Evolutionary conservation across 805 yeast species (phyloP).

Genomic region (Candida succiphila): DNA sequence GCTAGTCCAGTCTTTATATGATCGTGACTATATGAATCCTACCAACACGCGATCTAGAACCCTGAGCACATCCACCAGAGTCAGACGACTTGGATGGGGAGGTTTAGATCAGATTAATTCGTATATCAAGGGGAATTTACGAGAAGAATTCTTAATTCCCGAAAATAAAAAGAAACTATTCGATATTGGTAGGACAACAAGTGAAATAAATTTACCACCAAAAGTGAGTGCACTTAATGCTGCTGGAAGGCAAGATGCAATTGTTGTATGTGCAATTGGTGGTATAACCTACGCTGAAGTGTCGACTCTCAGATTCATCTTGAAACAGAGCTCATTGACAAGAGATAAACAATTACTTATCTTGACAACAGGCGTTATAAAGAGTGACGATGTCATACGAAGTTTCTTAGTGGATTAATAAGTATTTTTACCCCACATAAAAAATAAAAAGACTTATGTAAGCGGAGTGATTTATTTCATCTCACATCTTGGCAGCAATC

Average conservation of each 20-base stretch:
- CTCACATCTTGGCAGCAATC: too few relatives aligned
- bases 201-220: slow-evolving; percentile 9
- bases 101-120: slow-evolving; percentile 21
- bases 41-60: neutral
- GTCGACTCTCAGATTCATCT: slow-evolving; percentile 57
- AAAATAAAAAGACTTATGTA: too few relatives aligned
- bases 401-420: too few relatives aligned
- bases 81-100: slow-evolving; percentile 30
- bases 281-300: slow-evolving; percentile 84
- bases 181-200: slow-evolving; percentile 19
- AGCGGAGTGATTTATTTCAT: too few relatives aligned
- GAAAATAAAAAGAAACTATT: slow-evolving; percentile 18
- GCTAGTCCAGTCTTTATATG: slow-evolving; percentile 58
- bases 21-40: slow-evolving; percentile 33
- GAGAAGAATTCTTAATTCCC: slow-evolving; percentile 20
- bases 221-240: slow-evolving; percentile 8
- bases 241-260: slow-evolving; percentile 16
- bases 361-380: slow-evolving; percentile 34
- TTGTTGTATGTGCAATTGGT: slow-evolving; percentile 57
- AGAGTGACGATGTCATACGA: slow-evolving; percentile 21
- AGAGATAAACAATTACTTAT: slow-evolving; percentile 28
- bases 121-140: slow-evolving; percentile 28
- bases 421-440: too few relatives aligned
- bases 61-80: neutral
- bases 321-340: slow-evolving; percentile 27